Evolutionary conservation across 1,284 basidiomycete species (phyloP).

Genomic region (Xanthoconium separans): DNA sequence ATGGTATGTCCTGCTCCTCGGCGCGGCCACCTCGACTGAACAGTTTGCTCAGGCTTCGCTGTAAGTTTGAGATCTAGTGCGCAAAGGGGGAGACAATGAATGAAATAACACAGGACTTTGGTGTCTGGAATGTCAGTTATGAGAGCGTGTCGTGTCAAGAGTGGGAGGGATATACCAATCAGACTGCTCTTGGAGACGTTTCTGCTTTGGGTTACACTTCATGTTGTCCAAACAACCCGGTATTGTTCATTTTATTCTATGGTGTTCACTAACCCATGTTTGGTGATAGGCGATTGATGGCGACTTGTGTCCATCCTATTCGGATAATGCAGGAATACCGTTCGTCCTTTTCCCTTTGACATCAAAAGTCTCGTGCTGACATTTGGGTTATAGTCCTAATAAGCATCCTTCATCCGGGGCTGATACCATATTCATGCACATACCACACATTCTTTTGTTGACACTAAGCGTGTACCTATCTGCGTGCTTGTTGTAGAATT

Average conservation of each 20-base stretch:
- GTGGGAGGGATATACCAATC: conserved; percentile 61
- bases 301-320: conserved; percentile 69
- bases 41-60: conserved; percentile 38
- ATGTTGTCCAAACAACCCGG: conserved; percentile 71
- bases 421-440: conserved; percentile 10
- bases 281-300: conserved; percentile 43
- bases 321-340: conserved; percentile 66
- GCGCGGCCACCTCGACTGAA: not conserved
- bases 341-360: conserved; percentile 36
- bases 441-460: conserved; percentile 20
- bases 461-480: conserved; percentile 19
- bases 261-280: not conserved
- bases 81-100: not conserved
- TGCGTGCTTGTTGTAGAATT: conserved; percentile 22
- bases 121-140: conserved; percentile 80
- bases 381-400: conserved; percentile 21
- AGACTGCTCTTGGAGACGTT: conserved; percentile 65
- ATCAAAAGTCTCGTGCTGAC: conserved; percentile 10
- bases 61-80: conserved; percentile 28
- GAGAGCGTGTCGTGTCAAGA: conserved; percentile 56
- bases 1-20: conserved; percentile 41
- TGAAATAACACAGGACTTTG: conserved; percentile 59
- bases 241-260: conserved; percentile 30
- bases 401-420: conserved; percentile 24
- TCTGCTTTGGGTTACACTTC: conserved; percentile 51